Evolutionary conservation across 2,329 filamentous ascomycete species (phyloP), one percentile per base, ranked within the genome.

Genomic region (Trichoderma brevicompactum): DNA sequence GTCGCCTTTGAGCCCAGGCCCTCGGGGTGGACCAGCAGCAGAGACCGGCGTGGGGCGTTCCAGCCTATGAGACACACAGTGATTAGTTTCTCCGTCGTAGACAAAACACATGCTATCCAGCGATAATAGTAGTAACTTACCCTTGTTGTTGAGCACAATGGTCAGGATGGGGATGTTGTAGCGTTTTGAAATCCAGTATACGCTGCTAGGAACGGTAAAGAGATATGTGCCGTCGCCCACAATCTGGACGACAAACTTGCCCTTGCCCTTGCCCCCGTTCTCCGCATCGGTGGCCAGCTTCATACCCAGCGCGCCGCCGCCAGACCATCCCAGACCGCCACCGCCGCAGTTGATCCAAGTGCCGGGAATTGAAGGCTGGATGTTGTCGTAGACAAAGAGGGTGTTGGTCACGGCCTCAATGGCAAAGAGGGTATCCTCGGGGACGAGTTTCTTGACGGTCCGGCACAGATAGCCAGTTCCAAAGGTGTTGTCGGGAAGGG

Each of bases 321-420:
- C 91, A 10, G 87, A 91, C 91, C 91, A 94, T 2, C 91, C 91
- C 0, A 94, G 85, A 2, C 92, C 92, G 13, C 90, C 91, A 0
- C 89, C 91, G 1, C 91, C 91, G 73, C 91, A 94, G 74, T 93
- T 94, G 72, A 94, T 87, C 89, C 89, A 93, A 0, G 86, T 87
- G 0, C 90, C 90, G 0, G 91, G 91, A 0, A 87, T 72, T 0
- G 83, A 87, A 2, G 87, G 83, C 70, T 88, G 87, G 7, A 95
- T 78, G 69, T 93, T 90, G 69, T 95, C 90, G 32, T 86, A 83
- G 0, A 93, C 87, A 34, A 87, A 84, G 0, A 76, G 76, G 0
- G 88, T 87, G 65, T 91, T 87, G 0, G 92, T 95, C 0, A 95
- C 92, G 0, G 92, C 88, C 77, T 95, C 92, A 49, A 95, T 81